Evolutionary conservation across 1,284 basidiomycete species (phyloP).

Genomic region (Malassezia restricta): DNA sequence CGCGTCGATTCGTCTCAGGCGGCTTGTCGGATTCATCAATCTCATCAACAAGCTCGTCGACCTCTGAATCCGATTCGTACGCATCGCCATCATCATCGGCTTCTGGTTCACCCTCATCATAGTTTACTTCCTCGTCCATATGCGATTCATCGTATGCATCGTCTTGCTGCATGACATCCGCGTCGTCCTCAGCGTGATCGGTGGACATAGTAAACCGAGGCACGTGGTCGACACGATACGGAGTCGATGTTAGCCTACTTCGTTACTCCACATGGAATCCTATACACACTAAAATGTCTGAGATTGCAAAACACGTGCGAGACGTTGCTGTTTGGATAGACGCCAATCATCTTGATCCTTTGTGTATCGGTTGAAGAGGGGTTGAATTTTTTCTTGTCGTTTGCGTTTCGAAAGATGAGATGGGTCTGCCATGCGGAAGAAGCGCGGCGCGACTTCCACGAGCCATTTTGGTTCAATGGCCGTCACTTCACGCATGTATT

Average conservation of each 20-base stretch:
- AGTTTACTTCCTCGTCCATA: constrained; percentile 9
- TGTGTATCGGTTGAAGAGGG: constrained; percentile 52
- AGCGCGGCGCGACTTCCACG: constrained; percentile 89
- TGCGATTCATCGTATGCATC: constrained; percentile 1
- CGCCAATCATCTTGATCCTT: constrained; percentile 33
- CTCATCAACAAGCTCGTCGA: constrained; percentile 16
- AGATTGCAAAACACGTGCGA: constrained; percentile 9
- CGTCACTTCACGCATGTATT: constrained; percentile 88
- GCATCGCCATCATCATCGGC: constrained; percentile 12
- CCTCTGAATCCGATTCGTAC: neutral
- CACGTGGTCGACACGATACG: neutral
- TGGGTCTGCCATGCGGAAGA: constrained; percentile 91
- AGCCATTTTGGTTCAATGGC: constrained; percentile 98
- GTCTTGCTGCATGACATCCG: neutral
- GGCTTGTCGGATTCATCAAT: neutral
- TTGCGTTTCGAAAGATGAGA: constrained; percentile 96
- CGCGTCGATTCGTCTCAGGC: constrained; percentile 9
- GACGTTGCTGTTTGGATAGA: constrained; percentile 19
- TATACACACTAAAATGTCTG: constrained; percentile 19
- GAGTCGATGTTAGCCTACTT: neutral
- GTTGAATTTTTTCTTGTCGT: constrained; percentile 92
- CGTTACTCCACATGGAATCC: neutral
- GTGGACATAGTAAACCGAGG: neutral
- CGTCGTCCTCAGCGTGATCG: neutral
- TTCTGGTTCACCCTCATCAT: constrained; percentile 9